phyloP scores from a whole-genome alignment of 2,329 filamentous ascomycete genomes.

The Diplodia scrobiculata region DNA sequence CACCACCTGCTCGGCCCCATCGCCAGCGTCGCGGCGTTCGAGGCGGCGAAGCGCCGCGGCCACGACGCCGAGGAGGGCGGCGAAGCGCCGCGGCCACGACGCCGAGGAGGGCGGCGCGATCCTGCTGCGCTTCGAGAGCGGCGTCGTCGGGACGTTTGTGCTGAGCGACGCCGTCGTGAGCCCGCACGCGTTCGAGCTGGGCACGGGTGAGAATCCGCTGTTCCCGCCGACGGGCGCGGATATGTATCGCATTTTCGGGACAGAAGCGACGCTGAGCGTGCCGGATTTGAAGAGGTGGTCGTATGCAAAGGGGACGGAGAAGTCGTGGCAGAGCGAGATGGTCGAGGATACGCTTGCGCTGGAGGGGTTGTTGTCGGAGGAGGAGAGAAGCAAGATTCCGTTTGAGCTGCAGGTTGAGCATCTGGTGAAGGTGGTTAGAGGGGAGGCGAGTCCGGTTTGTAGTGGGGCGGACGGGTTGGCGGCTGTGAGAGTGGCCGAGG shows the following conservation, averaged over 20 bases:
- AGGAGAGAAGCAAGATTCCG: conserved; percentile 43
- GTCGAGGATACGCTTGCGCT: conserved; percentile 42
- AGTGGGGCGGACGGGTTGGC: conserved; percentile 54
- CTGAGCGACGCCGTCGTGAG: conserved; percentile 57
- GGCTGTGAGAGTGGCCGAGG: conserved; percentile 57
- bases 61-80: conserved; percentile 60
- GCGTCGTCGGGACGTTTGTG: conserved; percentile 60
- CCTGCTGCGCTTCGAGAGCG: conserved; percentile 56
- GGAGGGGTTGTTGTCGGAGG: conserved; percentile 39
- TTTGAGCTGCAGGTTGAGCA: conserved; percentile 58
- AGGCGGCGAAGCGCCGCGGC: conserved; percentile 48
- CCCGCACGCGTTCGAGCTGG: conserved; percentile 59
- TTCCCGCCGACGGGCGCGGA: conserved; percentile 50
- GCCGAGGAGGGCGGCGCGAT: conserved; percentile 62
- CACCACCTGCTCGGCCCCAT: conserved; percentile 61
- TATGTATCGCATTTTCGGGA: conserved; percentile 61
- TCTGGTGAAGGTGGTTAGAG: conserved; percentile 54
- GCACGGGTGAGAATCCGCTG: conserved; percentile 60
- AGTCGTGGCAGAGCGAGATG: conserved; percentile 41
- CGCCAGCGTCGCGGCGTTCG: conserved; percentile 55
- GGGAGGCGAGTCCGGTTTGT: conserved; percentile 51
- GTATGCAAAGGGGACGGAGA: conserved; percentile 46
- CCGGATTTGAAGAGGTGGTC: conserved; percentile 57
- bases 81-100: conserved; percentile 52
- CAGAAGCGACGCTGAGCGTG: conserved; percentile 55